Evolutionary conservation across 1,284 basidiomycete genomes (phyloP).

Genomic region (Marasmius tenuissimus): DNA sequence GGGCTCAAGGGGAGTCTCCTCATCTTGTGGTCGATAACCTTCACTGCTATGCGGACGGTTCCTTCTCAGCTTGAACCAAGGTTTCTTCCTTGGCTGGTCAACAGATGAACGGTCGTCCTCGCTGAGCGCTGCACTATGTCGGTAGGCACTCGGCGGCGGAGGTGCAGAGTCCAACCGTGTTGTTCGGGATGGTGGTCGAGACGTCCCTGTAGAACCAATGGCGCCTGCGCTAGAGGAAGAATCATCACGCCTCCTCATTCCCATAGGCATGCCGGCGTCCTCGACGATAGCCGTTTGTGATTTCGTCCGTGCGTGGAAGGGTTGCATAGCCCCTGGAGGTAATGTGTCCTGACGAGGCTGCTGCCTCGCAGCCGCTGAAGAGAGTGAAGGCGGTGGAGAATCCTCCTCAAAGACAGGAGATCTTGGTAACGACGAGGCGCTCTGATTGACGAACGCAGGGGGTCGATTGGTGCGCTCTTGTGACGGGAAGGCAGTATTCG

Average conservation of each 20-base stretch:
- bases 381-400: conserved; percentile 55
- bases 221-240: neutral
- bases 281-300: conserved; percentile 81
- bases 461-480: conserved; percentile 42
- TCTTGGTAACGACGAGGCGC: neutral
- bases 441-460: conserved; percentile 14
- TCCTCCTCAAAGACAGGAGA: conserved; percentile 33
- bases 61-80: conserved; percentile 66
- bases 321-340: conserved; percentile 64
- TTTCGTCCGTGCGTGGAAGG: conserved; percentile 72
- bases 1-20: conserved; percentile 29
- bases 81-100: conserved; percentile 53
- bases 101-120: conserved; percentile 38
- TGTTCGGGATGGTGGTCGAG: conserved; percentile 6
- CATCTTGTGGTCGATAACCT: conserved; percentile 38
- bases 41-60: conserved; percentile 64
- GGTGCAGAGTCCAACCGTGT: conserved; percentile 3
- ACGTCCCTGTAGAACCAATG: neutral
- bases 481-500: conserved; percentile 67
- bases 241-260: neutral
- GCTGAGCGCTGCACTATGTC: conserved; percentile 27
- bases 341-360: conserved; percentile 33
- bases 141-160: conserved; percentile 7
- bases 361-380: conserved; percentile 42
- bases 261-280: conserved; percentile 27